Conservation (phyloP, 2,329 filamentous ascomycete species). For the Paecilomyces sp. region DNA sequence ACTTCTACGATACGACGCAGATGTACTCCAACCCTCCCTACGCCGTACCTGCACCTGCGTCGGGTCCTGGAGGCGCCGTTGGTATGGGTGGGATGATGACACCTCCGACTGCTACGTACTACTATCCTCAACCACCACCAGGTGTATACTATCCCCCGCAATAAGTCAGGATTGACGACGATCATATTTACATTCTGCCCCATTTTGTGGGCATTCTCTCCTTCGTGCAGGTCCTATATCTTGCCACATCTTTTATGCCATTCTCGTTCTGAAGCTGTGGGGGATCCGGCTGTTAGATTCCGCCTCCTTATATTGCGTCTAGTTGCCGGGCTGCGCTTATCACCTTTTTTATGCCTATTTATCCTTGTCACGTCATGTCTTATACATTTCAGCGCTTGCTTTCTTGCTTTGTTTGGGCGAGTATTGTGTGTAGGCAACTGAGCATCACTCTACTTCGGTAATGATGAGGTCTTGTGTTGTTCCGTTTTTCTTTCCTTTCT, state of each 20-base stretch:
- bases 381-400: neutral
- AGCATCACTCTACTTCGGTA: neutral
- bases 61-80: conserved; percentile 48
- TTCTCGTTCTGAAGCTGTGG: neutral
- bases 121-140: conserved; percentile 51
- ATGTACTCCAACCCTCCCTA: conserved; percentile 47
- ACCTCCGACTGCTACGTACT: conserved; percentile 46
- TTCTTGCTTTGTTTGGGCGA: neutral
- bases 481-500: neutral
- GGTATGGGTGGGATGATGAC: conserved; percentile 79
- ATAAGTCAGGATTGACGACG: conserved; percentile 7
- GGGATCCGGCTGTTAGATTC: neutral
- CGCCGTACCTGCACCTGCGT: conserved; percentile 43
- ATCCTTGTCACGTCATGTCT: neutral
- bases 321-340: neutral
- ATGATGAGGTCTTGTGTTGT: neutral
- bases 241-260: neutral
- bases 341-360: neutral
- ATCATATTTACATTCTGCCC: neutral
- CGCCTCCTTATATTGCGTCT: neutral
- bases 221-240: neutral
- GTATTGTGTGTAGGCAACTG: neutral
- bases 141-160: conserved; percentile 53
- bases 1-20: conserved; percentile 81
- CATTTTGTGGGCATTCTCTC: neutral